These are phyloP conservation scores for Gossypioides kirkii DNA, from an alignment of 345 rosid genomes.

Conservation along the genomic window DNA sequence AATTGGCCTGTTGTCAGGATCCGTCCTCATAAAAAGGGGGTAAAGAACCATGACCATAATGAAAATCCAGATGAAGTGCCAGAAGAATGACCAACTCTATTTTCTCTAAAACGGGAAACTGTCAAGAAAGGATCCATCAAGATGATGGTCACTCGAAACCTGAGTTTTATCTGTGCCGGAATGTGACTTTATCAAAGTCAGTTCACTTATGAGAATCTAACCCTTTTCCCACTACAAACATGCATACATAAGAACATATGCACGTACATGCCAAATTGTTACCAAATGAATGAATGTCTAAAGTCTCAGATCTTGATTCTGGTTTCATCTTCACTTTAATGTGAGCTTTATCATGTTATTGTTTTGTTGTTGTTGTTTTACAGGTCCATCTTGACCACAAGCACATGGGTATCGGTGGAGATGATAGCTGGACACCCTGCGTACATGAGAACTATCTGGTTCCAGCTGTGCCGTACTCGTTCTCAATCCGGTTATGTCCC, in stretches of 20 bases:
- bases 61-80: not conserved
- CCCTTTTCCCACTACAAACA: not conserved
- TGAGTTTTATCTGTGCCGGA: not conserved
- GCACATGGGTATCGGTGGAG: conserved; percentile 95
- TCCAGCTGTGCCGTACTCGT: conserved; percentile 67
- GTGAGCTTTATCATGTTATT: not conserved
- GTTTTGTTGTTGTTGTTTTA: not conserved
- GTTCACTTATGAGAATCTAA: not conserved
- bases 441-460: conserved; percentile 72
- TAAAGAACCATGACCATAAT: too few species aligned
- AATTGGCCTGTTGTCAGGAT: not conserved
- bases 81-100: not conserved
- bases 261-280: not conserved
- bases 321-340: not conserved
- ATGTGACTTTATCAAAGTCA: not conserved
- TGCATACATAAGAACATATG: not conserved
- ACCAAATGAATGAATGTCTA: not conserved
- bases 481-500: conserved; percentile 62
- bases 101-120: not conserved
- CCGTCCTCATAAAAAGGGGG: too few species aligned
- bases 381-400: conserved; percentile 97
- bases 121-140: too few species aligned
- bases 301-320: not conserved
- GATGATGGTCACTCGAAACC: too few species aligned
- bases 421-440: conserved; percentile 88